phyloP scores from a whole-genome alignment of 495 filamentous ascomycete genomes.

The Chaetomidium leptoderma region DNA sequence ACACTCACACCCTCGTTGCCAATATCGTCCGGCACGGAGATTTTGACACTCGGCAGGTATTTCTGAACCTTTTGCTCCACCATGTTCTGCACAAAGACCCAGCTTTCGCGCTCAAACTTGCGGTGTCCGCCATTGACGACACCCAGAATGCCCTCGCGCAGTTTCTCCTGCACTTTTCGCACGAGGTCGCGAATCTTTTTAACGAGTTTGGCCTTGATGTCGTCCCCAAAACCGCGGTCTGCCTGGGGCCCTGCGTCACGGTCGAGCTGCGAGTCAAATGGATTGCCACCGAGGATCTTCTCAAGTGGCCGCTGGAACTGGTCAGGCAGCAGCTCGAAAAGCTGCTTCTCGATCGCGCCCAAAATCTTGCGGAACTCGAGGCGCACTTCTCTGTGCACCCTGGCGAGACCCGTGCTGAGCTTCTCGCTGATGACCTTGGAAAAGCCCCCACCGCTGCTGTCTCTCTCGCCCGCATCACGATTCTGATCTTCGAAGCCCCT shows the following conservation, averaged over 20 bases:
- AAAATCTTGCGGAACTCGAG: conserved; percentile 36
- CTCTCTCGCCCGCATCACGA: conserved; percentile 15
- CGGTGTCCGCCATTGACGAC: conserved; percentile 36
- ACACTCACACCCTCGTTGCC: conserved; percentile 35
- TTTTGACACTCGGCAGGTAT: conserved; percentile 36
- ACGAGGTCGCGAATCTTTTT: conserved; percentile 34
- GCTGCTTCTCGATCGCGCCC: conserved; percentile 33
- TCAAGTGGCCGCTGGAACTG: conserved; percentile 32
- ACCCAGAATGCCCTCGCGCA: conserved; percentile 33
- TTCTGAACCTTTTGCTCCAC: conserved; percentile 36
- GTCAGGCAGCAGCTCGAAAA: conserved; percentile 36
- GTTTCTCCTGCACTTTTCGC: conserved; percentile 33
- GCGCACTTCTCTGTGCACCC: conserved; percentile 34
- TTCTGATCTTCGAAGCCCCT: conserved; percentile 22
- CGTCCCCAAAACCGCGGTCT: conserved; percentile 31
- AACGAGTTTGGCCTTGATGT: conserved; percentile 34
- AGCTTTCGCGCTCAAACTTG: conserved; percentile 36
- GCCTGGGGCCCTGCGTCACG: conserved; percentile 18
- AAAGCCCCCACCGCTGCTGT: conserved; percentile 26
- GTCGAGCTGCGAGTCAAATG: conserved; percentile 34
- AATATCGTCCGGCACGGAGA: conserved; percentile 36
- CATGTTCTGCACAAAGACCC: conserved; percentile 37
- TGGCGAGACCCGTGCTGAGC: conserved; percentile 32
- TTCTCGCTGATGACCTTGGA: conserved; percentile 37
- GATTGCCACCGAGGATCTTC: conserved; percentile 37